phyloP scores from a whole-genome alignment of 164 flowering plant genomes.

The Aristolochia fimbriata region DNA sequence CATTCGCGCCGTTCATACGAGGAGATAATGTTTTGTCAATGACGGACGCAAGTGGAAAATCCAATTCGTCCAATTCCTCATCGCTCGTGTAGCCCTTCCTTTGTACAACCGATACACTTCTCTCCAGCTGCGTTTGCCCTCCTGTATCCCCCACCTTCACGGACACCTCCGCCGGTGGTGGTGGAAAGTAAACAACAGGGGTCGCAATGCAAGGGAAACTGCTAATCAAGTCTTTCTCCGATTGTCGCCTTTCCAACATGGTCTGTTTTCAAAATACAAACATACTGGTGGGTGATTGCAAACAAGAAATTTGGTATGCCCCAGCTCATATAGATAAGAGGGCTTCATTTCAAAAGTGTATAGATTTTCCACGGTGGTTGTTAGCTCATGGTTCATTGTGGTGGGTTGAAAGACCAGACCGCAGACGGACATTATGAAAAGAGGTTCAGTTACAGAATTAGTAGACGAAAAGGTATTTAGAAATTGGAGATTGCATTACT shows the following conservation, averaged over 20 bases:
- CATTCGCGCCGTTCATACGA: constrained; percentile 19
- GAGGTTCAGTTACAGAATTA: too few species aligned
- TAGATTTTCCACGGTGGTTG: too few species aligned
- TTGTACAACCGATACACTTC: constrained; percentile 62
- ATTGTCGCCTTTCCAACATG: constrained; percentile 44
- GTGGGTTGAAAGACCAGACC: too few species aligned
- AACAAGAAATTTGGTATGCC: too few species aligned
- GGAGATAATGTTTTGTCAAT: constrained; percentile 38
- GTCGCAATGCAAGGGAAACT: constrained; percentile 74
- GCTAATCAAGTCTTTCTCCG: constrained; percentile 36
- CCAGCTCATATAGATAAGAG: too few species aligned
- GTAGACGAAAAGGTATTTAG: too few species aligned
- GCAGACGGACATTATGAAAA: too few species aligned
- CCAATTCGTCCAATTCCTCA: constrained; percentile 85
- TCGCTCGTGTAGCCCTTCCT: constrained; percentile 91
- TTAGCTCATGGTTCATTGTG: too few species aligned
- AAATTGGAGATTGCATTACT: too few species aligned
- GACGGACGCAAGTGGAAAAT: constrained; percentile 51
- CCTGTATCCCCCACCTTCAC: constrained; percentile 68
- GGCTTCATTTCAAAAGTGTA: too few species aligned
- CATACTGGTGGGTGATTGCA: too few species aligned
- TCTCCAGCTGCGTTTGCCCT: constrained; percentile 31
- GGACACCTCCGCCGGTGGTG: constrained; percentile 46
- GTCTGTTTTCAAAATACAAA: constrained; percentile 26
- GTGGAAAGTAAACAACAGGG: constrained; percentile 54